These are phyloP conservation scores for Gyromitra esculenta DNA, from an alignment of 2,329 filamentous ascomycete genomes.

Conservation along the genomic window DNA sequence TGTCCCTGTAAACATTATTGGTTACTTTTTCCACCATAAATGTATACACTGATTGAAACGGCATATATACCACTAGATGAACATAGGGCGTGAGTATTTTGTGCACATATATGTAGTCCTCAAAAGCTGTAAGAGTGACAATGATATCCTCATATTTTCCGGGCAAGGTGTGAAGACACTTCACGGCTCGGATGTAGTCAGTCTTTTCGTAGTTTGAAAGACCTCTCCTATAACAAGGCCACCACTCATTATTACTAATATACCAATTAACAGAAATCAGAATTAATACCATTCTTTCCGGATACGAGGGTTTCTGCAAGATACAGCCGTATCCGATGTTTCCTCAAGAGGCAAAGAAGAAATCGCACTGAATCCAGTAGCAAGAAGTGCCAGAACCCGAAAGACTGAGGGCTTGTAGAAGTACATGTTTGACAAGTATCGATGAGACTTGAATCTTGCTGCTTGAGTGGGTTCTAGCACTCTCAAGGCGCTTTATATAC, in stretches of 20 bases:
- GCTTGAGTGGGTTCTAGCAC: too few relatives aligned
- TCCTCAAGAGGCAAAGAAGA: constrained; percentile 8
- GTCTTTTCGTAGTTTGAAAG: constrained; percentile 55
- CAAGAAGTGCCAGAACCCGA: constrained; percentile 4
- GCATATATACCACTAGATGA: constrained; percentile 57
- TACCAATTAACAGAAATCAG: background rate
- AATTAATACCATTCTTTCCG: constrained; percentile 41
- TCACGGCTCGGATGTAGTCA: constrained; percentile 61
- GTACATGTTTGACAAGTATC: background rate
- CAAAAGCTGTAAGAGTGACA: constrained; percentile 59
- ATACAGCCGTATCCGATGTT: background rate
- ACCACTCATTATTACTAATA: background rate
- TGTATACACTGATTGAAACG: background rate
- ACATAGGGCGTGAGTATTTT: constrained; percentile 60
- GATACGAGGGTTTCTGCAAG: constrained; percentile 24
- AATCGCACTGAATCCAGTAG: background rate
- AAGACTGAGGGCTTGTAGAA: constrained; percentile 3
- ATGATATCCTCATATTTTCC: constrained; percentile 54
- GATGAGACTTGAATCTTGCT: background rate
- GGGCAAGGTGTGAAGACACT: constrained; percentile 58
- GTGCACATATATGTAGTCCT: constrained; percentile 62
- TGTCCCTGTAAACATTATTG: constrained; percentile 52
- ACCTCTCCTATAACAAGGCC: constrained; percentile 44
- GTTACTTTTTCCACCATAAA: background rate
- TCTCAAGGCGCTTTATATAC: background rate